These are phyloP conservation scores for Carallia brachiata DNA, from an alignment of 345 rosid species.

Conservation along the genomic window DNA sequence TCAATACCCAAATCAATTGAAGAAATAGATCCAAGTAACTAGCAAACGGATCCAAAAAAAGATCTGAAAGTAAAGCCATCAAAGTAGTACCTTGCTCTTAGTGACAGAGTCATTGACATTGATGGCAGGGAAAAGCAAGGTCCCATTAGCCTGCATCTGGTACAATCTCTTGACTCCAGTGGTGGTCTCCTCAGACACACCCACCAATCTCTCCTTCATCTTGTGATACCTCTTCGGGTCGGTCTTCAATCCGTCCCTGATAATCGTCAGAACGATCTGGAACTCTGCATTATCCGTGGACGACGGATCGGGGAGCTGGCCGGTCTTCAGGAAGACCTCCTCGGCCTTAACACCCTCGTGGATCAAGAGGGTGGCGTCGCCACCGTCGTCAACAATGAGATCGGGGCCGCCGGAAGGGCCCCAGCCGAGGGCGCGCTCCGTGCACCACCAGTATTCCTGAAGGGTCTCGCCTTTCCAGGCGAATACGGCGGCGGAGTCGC, in stretches of 20 bases:
- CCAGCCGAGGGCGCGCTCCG: conserved; percentile 92
- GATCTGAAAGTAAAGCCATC: background rate
- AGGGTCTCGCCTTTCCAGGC: conserved; percentile 98
- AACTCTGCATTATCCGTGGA: conserved; percentile 89
- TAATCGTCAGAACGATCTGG: conserved; percentile 74
- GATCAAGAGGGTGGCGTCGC: conserved; percentile 84
- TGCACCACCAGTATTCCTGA: conserved; percentile 98
- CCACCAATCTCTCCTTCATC: conserved; percentile 84
- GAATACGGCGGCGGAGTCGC: conserved; percentile 84
- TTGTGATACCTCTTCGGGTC: conserved; percentile 67
- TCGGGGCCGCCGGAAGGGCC: conserved; percentile 89
- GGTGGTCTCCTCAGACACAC: conserved; percentile 89
- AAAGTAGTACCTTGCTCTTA: conserved; percentile 81
- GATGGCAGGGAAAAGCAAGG: conserved; percentile 80
- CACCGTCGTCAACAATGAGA: conserved; percentile 88
- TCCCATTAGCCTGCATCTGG: conserved; percentile 78
- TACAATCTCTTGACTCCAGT: conserved; percentile 88
- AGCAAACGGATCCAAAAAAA: background rate
- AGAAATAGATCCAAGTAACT: background rate
- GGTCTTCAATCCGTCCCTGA: conserved; percentile 64
- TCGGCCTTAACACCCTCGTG: conserved; percentile 94
- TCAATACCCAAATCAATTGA: background rate
- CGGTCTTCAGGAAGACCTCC: conserved; percentile 65
- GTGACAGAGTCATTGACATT: conserved; percentile 96
- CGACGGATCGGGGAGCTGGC: conserved; percentile 67